A percentile compares a stretch with the other conserved stretches of the same genome.
These are phyloP conservation scores for Aurantiochytrium sp. DNA, from an alignment of 108 stramenopile species.

Conservation along the genomic window DNA sequence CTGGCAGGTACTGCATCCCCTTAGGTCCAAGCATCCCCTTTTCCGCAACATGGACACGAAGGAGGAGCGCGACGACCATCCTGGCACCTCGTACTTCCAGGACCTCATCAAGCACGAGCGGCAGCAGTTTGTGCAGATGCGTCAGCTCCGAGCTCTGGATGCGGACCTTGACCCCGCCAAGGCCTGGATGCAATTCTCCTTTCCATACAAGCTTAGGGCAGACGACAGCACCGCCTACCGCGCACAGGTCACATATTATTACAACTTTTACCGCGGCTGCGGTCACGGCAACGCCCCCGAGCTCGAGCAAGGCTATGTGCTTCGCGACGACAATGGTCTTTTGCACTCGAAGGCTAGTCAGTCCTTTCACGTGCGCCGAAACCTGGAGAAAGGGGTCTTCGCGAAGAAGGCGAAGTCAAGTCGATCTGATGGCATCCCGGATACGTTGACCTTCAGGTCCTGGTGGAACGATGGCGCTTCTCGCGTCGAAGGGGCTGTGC, in stretches of 20 bases:
- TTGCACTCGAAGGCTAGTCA: background rate
- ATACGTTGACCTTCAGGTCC: background rate
- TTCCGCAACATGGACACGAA: background rate
- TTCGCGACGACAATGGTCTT: background rate
- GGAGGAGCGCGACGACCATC: background rate
- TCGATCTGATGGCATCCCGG: background rate
- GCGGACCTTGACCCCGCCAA: background rate
- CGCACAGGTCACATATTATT: background rate
- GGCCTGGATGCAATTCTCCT: background rate
- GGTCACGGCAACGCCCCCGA: background rate
- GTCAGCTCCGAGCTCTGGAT: background rate
- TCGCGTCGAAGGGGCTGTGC: background rate
- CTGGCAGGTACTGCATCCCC: background rate
- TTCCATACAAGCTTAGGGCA: background rate
- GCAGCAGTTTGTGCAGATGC: background rate
- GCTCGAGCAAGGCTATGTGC: background rate
- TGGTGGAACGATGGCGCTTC: constrained; percentile 15
- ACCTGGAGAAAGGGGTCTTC: background rate
- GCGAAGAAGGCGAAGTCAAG: background rate
- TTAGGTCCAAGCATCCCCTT: background rate
- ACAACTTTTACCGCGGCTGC: background rate
- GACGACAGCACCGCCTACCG: background rate
- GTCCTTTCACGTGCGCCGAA: background rate
- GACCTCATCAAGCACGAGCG: background rate
- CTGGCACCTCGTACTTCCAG: background rate